Percentiles rank a stretch among this genome's conserved stretches.
Conservation (phyloP, 2,329 filamentous ascomycete species). For the Apiospora pterosperma region DNA sequence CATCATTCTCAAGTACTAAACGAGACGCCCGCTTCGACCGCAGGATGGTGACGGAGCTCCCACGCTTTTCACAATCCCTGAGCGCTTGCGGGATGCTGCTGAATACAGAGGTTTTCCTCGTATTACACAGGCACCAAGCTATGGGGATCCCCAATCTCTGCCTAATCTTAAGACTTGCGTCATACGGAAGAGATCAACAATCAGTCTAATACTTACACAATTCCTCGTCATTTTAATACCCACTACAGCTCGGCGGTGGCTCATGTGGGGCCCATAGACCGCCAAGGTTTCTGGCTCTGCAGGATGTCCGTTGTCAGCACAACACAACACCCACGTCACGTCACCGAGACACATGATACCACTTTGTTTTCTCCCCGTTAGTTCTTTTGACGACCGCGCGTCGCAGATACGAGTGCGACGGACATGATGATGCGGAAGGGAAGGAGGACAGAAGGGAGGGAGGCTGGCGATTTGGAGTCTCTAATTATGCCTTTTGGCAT, state of each 20-base stretch:
- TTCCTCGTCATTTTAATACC: neutral
- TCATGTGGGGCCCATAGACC: neutral
- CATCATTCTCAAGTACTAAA: slow-evolving; percentile 74
- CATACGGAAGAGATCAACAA: neutral
- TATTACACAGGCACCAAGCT: neutral
- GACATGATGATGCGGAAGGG: neutral
- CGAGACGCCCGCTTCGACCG: neutral
- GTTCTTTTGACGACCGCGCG: neutral
- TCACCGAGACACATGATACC: neutral
- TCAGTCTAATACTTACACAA: neutral
- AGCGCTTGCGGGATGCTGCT: neutral
- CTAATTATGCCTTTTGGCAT: neutral
- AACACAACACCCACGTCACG: neutral
- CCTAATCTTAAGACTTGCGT: neutral
- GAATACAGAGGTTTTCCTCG: no score
- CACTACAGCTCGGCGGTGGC: neutral
- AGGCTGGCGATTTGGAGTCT: neutral
- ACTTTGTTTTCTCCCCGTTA: neutral
- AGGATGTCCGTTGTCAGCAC: neutral
- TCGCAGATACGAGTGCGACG: neutral
- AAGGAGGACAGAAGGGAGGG: neutral
- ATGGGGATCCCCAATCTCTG: neutral
- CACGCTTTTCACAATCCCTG: neutral
- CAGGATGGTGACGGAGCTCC: neutral
- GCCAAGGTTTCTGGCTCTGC: neutral